Percentiles rank a stretch among this genome's conserved stretches.
Conservation (phyloP, 371 early-diverging fungal species). For the Mucor mucedo region DNA sequence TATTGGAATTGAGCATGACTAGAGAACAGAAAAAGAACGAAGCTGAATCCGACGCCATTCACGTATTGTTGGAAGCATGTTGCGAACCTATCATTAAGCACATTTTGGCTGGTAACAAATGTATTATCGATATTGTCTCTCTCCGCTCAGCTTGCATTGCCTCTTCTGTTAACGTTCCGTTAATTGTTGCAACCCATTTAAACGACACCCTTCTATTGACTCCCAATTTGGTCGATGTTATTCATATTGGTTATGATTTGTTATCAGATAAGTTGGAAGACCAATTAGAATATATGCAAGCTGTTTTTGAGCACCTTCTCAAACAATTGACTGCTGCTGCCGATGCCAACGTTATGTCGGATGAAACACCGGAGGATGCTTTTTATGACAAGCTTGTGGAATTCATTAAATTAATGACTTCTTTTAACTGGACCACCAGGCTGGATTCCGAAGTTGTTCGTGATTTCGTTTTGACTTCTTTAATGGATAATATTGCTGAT, state of each 20-base stretch:
- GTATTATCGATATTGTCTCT: constrained; percentile 15
- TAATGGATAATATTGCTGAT: constrained; percentile 49
- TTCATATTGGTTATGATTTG: constrained; percentile 29
- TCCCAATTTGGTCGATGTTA: constrained; percentile 25
- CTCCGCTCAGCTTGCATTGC: constrained; percentile 27
- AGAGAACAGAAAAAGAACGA: constrained; percentile 9
- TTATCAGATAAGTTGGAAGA: constrained; percentile 2
- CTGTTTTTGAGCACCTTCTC: constrained; percentile 27
- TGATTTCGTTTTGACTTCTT: constrained; percentile 45
- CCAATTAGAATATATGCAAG: constrained; percentile 8
- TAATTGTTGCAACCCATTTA: constrained; percentile 19
- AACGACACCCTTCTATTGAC: constrained; percentile 18
- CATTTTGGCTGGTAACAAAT: constrained; percentile 38
- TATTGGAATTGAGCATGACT: constrained; percentile 31
- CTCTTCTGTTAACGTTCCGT: constrained; percentile 31
- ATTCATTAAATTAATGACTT: neutral
- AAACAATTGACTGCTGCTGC: constrained; percentile 24
- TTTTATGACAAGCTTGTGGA: constrained; percentile 32
- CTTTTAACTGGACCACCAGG: constrained; percentile 18
- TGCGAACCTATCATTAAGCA: constrained; percentile 31
- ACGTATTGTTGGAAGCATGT: constrained; percentile 32
- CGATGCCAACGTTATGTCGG: constrained; percentile 27
- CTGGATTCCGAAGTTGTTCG: constrained; percentile 47
- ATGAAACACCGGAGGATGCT: constrained; percentile 20
- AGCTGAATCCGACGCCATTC: constrained; percentile 18